A percentile compares a stretch with the other conserved stretches of the same genome.
phyloP scores from a whole-genome alignment of 139 green algal genomes.

The Micromonas commoda region DNA sequence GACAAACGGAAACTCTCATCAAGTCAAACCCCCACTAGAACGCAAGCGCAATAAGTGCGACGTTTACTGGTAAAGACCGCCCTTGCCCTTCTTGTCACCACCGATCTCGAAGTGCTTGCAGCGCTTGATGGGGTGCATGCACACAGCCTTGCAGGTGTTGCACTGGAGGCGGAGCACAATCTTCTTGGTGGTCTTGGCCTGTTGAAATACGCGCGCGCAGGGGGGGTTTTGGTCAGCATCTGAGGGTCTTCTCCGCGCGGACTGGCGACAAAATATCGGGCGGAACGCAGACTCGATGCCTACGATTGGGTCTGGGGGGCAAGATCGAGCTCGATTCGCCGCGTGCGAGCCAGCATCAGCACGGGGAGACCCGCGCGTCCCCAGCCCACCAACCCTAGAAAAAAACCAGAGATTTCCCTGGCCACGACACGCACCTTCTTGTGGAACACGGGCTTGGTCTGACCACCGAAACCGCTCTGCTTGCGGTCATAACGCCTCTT shows the following conservation, averaged over 20 bases:
- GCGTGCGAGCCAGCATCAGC: too few relatives aligned
- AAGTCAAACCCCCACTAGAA: too few relatives aligned
- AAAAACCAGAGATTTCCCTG: background rate
- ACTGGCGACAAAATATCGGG: conserved; percentile 19
- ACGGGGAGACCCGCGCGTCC: too few relatives aligned
- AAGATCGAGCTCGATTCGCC: too few relatives aligned
- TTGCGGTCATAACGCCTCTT: conserved; percentile 99
- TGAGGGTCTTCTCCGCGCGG: too few relatives aligned
- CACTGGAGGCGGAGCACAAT: conserved; percentile 96
- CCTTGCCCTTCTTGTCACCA: conserved; percentile 91
- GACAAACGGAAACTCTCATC: too few relatives aligned
- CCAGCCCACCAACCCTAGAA: conserved; percentile 11
- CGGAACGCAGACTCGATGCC: too few relatives aligned
- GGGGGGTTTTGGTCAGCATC: background rate
- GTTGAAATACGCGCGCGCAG: conserved; percentile 15
- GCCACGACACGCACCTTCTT: conserved; percentile 81
- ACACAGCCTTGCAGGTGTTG: conserved; percentile 84
- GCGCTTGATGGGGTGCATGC: conserved; percentile 95
- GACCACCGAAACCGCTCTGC: conserved; percentile 94
- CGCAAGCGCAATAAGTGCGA: background rate
- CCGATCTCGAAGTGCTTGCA: conserved; percentile 99
- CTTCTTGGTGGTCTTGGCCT: conserved; percentile 99
- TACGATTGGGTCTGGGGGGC: too few relatives aligned
- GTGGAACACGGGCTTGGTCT: conserved; percentile 99
- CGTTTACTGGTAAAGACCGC: conserved; percentile 4